A percentile compares a stretch with the other conserved stretches of the same genome.
These are phyloP conservation scores for Penicillium atrosanguineum DNA, from an alignment of 495 filamentous ascomycete species.

Conservation along the genomic window DNA sequence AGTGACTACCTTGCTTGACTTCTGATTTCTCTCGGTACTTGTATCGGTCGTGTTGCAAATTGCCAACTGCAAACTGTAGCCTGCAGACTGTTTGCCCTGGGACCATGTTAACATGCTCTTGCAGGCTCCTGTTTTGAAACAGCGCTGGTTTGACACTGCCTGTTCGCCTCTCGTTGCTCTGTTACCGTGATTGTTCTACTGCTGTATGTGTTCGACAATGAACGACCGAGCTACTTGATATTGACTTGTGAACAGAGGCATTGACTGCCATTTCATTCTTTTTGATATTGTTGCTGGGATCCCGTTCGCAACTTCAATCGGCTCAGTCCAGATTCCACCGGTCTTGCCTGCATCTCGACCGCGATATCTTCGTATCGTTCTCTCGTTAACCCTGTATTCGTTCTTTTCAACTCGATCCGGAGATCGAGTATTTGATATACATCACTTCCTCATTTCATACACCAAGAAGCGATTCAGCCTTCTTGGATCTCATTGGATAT, in stretches of 20 bases:
- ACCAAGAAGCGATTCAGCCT: neutral
- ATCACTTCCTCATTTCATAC: neutral
- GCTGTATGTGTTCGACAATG: slow-evolving; percentile 7
- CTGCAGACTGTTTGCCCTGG: neutral
- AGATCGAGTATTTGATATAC: slow-evolving; percentile 10
- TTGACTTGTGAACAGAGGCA: slow-evolving; percentile 27
- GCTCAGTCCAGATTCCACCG: slow-evolving; percentile 15
- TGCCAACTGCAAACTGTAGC: too few species aligned
- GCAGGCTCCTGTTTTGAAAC: slow-evolving; percentile 14
- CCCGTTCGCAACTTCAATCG: slow-evolving; percentile 10
- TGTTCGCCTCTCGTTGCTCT: slow-evolving; percentile 18
- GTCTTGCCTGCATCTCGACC: slow-evolving; percentile 3
- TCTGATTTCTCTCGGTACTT: neutral
- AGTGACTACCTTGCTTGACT: neutral
- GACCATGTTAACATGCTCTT: neutral
- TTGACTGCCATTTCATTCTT: slow-evolving; percentile 39
- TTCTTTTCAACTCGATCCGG: slow-evolving; percentile 19
- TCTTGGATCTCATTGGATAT: neutral
- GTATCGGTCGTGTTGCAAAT: neutral
- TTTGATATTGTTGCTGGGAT: slow-evolving; percentile 11
- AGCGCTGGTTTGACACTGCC: slow-evolving; percentile 31
- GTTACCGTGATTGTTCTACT: slow-evolving; percentile 4
- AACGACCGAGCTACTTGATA: neutral
- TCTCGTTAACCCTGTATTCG: slow-evolving; percentile 3
- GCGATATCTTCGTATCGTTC: slow-evolving; percentile 9